Percentiles rank a stretch among this genome's conserved stretches.
Conservation (phyloP, 768 basidiomycete species). For the Xanthoconium purpureum region DNA sequence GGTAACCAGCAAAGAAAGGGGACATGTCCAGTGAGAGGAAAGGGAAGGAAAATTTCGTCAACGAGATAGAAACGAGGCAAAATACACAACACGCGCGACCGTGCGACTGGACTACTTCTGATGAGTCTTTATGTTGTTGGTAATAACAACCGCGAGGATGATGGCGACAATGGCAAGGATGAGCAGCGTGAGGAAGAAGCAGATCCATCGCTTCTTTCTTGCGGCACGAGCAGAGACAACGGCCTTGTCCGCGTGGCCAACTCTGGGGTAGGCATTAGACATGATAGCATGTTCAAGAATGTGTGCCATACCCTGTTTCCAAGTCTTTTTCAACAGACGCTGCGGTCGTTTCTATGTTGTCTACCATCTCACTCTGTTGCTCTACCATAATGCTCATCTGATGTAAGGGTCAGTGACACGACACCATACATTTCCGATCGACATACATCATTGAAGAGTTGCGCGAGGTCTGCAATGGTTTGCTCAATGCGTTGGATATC, state of each 20-base stretch:
- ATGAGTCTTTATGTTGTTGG: slow-evolving; percentile 38
- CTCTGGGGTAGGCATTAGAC: slow-evolving; percentile 39
- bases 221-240: slow-evolving; percentile 84
- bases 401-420: slow-evolving; percentile 3
- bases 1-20: slow-evolving; percentile 2
- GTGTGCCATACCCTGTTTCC: slow-evolving; percentile 67
- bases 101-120: slow-evolving; percentile 15
- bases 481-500: slow-evolving; percentile 95
- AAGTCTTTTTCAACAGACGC: slow-evolving; percentile 74
- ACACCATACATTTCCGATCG: not conserved
- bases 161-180: slow-evolving; percentile 66
- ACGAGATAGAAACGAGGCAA: not conserved
- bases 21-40: slow-evolving; percentile 13
- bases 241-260: slow-evolving; percentile 82
- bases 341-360: slow-evolving; percentile 77
- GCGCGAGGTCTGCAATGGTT: slow-evolving; percentile 89
- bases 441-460: slow-evolving; percentile 91
- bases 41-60: not conserved
- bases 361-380: slow-evolving; percentile 89
- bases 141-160: slow-evolving; percentile 56
- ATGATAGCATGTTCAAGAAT: not conserved
- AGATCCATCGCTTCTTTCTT: slow-evolving; percentile 96
- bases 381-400: slow-evolving; percentile 95
- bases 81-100: not conserved
- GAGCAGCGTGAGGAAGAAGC: slow-evolving; percentile 73